Conservation (phyloP, 2,329 filamentous ascomycete species). For the Colletotrichum horii region DNA sequence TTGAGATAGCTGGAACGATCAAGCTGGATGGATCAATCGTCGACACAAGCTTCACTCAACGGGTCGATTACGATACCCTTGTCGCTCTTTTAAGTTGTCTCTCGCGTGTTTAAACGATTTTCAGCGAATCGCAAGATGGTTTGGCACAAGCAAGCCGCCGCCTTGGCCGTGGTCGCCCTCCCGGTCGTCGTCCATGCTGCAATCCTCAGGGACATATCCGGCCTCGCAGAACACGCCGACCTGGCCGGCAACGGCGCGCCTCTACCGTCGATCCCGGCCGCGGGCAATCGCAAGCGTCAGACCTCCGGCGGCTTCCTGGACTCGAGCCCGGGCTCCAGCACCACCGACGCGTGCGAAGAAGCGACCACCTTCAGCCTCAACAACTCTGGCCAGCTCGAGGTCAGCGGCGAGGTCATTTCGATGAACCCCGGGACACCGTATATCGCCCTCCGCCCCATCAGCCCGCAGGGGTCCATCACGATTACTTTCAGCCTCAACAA, state of each 20-base stretch:
- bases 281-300: neutral
- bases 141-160: neutral
- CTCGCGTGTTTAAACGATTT: neutral
- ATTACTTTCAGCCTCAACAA: constrained; percentile 3
- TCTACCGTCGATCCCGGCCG: neutral
- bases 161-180: neutral
- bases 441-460: constrained; percentile 1
- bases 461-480: neutral
- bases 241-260: neutral
- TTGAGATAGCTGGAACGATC: neutral
- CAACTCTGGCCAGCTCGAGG: constrained; percentile 2
- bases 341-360: neutral
- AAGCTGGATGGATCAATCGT: neutral
- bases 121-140: neutral
- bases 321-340: neutral
- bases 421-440: constrained; percentile 6
- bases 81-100: neutral
- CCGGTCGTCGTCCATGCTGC: neutral
- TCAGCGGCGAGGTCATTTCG: neutral
- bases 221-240: neutral
- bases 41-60: neutral
- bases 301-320: neutral
- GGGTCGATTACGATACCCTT: neutral
- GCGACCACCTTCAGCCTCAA: neutral
- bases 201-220: neutral